Conservation (phyloP, 179 eudicot genomes). For the Drosera spatulata region DNA sequence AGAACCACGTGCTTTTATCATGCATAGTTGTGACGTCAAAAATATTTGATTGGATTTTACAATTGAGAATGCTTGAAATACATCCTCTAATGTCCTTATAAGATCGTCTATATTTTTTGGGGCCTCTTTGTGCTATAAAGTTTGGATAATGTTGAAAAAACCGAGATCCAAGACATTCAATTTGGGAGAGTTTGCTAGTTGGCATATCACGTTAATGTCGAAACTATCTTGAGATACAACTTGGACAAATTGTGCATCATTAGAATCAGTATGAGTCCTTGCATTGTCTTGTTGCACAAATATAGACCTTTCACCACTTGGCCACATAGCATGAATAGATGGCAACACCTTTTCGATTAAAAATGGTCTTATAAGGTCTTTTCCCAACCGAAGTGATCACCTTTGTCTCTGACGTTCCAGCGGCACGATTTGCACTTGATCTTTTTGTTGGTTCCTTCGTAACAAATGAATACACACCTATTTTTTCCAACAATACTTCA, state of each 20-base stretch:
- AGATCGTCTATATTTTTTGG: too few relatives aligned
- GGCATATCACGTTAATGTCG: constrained; percentile 7
- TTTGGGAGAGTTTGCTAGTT: constrained; percentile 15
- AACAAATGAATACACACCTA: constrained; percentile 2
- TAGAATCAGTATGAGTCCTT: not conserved
- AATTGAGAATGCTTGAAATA: too few relatives aligned
- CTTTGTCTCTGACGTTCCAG: too few relatives aligned
- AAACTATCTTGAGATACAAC: constrained; percentile 9
- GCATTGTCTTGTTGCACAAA: too few relatives aligned
- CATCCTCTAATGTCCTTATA: too few relatives aligned
- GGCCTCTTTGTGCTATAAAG: too few relatives aligned
- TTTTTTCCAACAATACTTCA: constrained; percentile 5
- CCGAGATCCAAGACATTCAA: constrained; percentile 16
- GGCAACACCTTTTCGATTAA: not conserved
- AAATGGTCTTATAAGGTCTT: not conserved
- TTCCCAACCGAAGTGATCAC: too few relatives aligned
- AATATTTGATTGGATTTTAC: too few relatives aligned
- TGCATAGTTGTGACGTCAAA: too few relatives aligned
- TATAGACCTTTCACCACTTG: not conserved
- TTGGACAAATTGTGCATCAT: constrained; percentile 7
- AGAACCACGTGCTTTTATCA: too few relatives aligned
- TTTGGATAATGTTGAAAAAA: constrained; percentile 9
- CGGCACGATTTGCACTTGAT: constrained; percentile 1
- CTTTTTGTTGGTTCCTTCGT: not conserved
- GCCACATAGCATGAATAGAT: not conserved